These are phyloP conservation scores for Aspergillus biplanus DNA, from an alignment of 495 filamentous ascomycete species.

Conservation along the genomic window DNA sequence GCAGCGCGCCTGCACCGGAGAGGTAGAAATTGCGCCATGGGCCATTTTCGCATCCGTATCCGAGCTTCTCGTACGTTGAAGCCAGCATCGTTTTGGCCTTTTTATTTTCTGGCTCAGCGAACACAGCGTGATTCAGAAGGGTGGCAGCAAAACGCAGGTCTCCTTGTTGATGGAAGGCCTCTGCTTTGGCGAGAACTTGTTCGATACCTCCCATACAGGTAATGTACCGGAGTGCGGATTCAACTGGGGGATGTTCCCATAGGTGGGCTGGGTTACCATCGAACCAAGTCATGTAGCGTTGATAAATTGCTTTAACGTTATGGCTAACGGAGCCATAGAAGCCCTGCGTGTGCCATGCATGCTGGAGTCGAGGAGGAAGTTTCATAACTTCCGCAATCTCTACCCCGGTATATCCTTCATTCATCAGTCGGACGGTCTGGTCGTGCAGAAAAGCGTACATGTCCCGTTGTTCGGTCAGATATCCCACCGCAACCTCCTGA, in stretches of 20 bases:
- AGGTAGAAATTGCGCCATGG: neutral
- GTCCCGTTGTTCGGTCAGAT: conserved; percentile 35
- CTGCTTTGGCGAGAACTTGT: no score
- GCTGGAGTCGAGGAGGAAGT: conserved; percentile 29
- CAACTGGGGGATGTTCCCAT: conserved; percentile 38
- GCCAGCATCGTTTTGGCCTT: neutral
- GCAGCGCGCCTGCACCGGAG: neutral
- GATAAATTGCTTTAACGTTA: conserved; percentile 45
- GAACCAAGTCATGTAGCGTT: conserved; percentile 45
- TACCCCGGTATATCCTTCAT: conserved; percentile 29
- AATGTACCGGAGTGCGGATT: conserved; percentile 33
- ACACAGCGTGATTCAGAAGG: neutral
- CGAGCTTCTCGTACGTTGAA: neutral
- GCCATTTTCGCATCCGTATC: neutral
- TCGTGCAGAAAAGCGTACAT: conserved; percentile 42
- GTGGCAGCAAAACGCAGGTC: neutral
- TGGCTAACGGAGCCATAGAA: conserved; percentile 44
- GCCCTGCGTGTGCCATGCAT: conserved; percentile 31
- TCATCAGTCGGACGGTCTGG: conserved; percentile 38
- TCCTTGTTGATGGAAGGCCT: neutral
- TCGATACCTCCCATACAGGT: neutral
- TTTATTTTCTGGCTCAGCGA: neutral
- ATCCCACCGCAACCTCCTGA: conserved; percentile 17
- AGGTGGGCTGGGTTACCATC: conserved; percentile 42
- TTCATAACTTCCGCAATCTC: conserved; percentile 40